phyloP scores from a whole-genome alignment of 169 alveolate species.

The Ichthyophthirius multifiliis region DNA sequence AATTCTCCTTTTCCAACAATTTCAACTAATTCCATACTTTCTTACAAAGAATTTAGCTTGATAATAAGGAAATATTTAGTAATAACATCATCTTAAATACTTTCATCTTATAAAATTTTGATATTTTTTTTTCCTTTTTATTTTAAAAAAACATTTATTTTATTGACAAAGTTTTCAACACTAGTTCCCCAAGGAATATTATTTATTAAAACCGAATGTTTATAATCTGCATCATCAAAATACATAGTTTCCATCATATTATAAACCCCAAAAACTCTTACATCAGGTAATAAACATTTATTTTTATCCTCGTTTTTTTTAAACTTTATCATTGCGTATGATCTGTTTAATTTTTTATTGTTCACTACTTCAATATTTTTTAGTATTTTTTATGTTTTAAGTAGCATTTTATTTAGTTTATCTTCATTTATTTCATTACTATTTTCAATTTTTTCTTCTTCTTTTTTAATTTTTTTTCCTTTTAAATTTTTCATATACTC shows the following conservation, averaged over 20 bases:
- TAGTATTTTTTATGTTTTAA: constrained; percentile 5
- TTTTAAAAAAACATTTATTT: neutral
- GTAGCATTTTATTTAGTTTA: neutral
- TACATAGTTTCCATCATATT: neutral
- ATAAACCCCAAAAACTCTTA: constrained; percentile 27
- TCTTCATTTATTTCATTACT: neutral
- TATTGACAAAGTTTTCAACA: neutral
- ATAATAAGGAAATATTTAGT: neutral
- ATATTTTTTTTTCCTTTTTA: neutral
- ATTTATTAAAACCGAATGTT: neutral
- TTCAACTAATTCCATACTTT: neutral
- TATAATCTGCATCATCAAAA: constrained; percentile 30
- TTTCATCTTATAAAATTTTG: neutral
- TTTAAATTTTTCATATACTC: neutral
- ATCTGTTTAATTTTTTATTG: constrained; percentile 7
- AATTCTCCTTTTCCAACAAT: neutral
- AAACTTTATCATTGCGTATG: constrained; percentile 22
- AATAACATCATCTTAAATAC: neutral
- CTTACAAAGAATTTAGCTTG: neutral
- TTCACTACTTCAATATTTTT: constrained; percentile 3
- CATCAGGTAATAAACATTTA: constrained; percentile 5
- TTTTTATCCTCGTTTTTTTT: neutral
- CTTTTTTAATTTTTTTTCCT: neutral
- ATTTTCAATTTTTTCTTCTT: neutral
- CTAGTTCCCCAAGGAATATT: constrained; percentile 3